These are phyloP conservation scores for Suillus subalutaceus DNA, from an alignment of 768 basidiomycete genomes.

Conservation along the genomic window DNA sequence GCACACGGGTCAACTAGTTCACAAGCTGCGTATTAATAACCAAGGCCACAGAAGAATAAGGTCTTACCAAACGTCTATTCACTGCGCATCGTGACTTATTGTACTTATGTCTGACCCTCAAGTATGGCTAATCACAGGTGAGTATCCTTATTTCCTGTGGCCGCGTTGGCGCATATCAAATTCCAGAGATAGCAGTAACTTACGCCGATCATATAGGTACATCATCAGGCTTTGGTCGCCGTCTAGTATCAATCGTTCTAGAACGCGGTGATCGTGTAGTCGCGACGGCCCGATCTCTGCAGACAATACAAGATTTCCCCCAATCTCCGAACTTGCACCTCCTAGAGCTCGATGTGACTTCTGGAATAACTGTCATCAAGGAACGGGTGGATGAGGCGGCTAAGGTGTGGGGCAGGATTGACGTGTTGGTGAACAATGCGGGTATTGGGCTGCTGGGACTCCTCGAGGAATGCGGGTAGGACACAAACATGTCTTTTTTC, in stretches of 20 bases:
- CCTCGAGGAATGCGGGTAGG: slow-evolving; percentile 62
- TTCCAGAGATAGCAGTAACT: neutral
- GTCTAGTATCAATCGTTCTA: slow-evolving; percentile 49
- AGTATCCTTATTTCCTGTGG: neutral
- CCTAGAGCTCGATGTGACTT: slow-evolving; percentile 55
- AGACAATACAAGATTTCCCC: slow-evolving; percentile 41
- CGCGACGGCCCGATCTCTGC: slow-evolving; percentile 52
- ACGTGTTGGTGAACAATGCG: slow-evolving; percentile 70
- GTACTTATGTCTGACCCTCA: slow-evolving; percentile 8
- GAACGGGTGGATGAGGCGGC: slow-evolving; percentile 45
- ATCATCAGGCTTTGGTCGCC: slow-evolving; percentile 62
- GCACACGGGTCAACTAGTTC: too few relatives aligned
- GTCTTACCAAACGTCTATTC: neutral
- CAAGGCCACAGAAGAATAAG: neutral
- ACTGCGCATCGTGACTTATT: neutral
- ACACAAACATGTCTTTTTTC: slow-evolving; percentile 7
- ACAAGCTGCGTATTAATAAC: neutral
- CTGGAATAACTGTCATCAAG: slow-evolving; percentile 45
- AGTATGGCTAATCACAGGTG: slow-evolving; percentile 29
- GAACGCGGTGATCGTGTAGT: slow-evolving; percentile 64
- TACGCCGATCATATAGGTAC: slow-evolving; percentile 41
- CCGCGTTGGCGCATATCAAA: neutral
- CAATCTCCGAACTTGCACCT: slow-evolving; percentile 39
- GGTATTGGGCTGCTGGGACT: slow-evolving; percentile 48
- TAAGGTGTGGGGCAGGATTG: slow-evolving; percentile 53